These are phyloP conservation scores for Nannizzia gypsea DNA, from an alignment of 2,329 filamentous ascomycete genomes.

Conservation along the genomic window DNA sequence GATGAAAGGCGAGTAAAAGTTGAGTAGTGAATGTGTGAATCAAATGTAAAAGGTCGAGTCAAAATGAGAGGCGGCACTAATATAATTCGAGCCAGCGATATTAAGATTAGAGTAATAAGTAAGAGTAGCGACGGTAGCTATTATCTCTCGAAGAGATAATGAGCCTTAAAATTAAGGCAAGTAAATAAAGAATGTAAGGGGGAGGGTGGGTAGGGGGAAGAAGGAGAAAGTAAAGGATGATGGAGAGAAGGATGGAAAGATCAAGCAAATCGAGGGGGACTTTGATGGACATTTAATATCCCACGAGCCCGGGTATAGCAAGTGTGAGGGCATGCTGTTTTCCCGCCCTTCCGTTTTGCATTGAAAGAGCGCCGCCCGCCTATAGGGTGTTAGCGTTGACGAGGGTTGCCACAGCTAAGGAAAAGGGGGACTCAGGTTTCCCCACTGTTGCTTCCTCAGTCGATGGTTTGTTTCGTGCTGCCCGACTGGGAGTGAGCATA, in stretches of 20 bases:
- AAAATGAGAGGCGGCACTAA: slow-evolving; percentile 2
- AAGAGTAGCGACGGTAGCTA: background rate
- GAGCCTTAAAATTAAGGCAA: background rate
- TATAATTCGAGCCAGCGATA: slow-evolving; percentile 15
- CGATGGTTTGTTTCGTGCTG: slow-evolving; percentile 3
- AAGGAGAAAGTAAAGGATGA: background rate
- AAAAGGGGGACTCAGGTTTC: background rate
- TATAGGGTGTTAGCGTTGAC: background rate
- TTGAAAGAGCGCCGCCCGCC: background rate
- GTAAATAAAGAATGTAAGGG: background rate
- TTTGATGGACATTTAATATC: background rate
- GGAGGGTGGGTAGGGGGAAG: background rate
- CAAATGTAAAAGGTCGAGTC: background rate
- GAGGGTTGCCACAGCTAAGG: background rate
- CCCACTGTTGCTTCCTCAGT: background rate
- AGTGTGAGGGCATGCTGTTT: background rate
- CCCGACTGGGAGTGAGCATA: background rate
- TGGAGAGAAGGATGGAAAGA: background rate
- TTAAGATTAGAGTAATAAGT: slow-evolving; percentile 5
- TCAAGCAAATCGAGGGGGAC: background rate
- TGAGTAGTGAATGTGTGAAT: background rate
- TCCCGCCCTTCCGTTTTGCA: background rate
- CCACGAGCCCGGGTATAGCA: background rate
- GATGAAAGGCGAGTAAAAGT: slow-evolving; percentile 1
- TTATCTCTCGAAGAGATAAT: background rate